Conservation (phyloP, 148 eudicot species). For the Linanthus parryae region DNA sequence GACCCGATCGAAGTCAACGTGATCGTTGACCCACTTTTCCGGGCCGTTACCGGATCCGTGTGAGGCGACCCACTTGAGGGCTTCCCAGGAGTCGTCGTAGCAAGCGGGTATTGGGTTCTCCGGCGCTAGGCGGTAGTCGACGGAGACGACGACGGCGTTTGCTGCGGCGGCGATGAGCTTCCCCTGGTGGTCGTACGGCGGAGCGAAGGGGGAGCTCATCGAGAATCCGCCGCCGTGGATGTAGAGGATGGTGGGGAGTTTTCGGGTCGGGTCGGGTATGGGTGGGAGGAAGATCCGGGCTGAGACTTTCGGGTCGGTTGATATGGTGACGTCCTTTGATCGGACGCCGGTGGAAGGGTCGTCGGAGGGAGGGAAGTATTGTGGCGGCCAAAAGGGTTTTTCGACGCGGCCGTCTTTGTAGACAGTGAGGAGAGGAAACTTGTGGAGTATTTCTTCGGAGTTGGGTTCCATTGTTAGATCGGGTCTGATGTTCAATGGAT, state of each 20-base stretch:
- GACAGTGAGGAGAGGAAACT: slow-evolving; percentile 40
- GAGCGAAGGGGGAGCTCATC: slow-evolving; percentile 13
- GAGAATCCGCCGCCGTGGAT: slow-evolving; percentile 20
- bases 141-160: slow-evolving; percentile 17
- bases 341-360: slow-evolving; percentile 18
- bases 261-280: neutral
- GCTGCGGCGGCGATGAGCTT: slow-evolving; percentile 9
- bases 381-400: slow-evolving; percentile 8
- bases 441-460: slow-evolving; percentile 15
- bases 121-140: slow-evolving; percentile 25
- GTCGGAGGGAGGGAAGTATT: slow-evolving; percentile 7
- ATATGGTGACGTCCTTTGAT: slow-evolving; percentile 25
- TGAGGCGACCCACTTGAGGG: slow-evolving; percentile 21
- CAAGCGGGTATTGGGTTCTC: slow-evolving; percentile 29
- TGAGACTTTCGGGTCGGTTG: slow-evolving; percentile 11
- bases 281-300: slow-evolving; percentile 21
- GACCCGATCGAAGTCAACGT: slow-evolving; percentile 21
- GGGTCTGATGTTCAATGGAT: no score
- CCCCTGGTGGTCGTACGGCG: neutral
- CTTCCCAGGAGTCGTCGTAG: slow-evolving; percentile 31
- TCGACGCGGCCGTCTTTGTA: slow-evolving; percentile 34
- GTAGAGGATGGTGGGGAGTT: slow-evolving; percentile 8
- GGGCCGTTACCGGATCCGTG: slow-evolving; percentile 16
- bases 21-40: slow-evolving; percentile 18
- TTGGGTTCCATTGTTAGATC: no score